A percentile compares a stretch with the other conserved stretches of the same genome.
Conservation (phyloP, 768 basidiomycete species). For the Psilocybe azurescens region DNA sequence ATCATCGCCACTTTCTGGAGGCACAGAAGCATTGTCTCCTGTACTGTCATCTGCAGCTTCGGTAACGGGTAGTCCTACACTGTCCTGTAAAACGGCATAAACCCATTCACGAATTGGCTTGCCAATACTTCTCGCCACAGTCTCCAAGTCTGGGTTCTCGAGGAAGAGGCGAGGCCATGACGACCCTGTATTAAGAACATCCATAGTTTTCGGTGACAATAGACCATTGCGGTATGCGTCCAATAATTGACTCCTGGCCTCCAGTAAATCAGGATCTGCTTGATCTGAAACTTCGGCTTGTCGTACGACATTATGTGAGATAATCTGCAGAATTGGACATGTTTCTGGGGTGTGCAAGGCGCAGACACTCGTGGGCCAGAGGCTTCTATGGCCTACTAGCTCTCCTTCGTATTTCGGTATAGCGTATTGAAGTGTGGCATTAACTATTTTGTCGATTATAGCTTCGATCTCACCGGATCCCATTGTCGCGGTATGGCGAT, state of each 20-base stretch:
- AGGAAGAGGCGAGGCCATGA: slow-evolving; percentile 79
- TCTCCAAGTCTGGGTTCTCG: slow-evolving; percentile 78
- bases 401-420: slow-evolving; percentile 63
- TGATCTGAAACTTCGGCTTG: slow-evolving; percentile 35
- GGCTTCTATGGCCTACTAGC: slow-evolving; percentile 36
- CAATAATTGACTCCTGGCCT: slow-evolving; percentile 57
- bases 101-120: slow-evolving; percentile 67
- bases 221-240: slow-evolving; percentile 66
- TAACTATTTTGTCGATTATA: slow-evolving; percentile 72
- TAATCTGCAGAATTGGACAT: slow-evolving; percentile 58
- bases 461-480: slow-evolving; percentile 67
- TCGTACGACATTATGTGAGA: slow-evolving; percentile 51
- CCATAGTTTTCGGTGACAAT: slow-evolving; percentile 61
- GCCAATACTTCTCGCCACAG: slow-evolving; percentile 65
- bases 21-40: slow-evolving; percentile 13
- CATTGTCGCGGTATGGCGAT: slow-evolving; percentile 51
- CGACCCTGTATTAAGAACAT: slow-evolving; percentile 64
- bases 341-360: slow-evolving; percentile 61
- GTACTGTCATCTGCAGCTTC: slow-evolving; percentile 25
- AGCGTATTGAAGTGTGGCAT: slow-evolving; percentile 79
- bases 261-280: slow-evolving; percentile 36
- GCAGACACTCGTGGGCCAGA: slow-evolving; percentile 65
- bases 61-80: slow-evolving; percentile 59
- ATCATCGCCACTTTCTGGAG: slow-evolving; percentile 32
- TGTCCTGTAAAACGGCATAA: slow-evolving; percentile 72